phyloP scores from a whole-genome alignment of 2,329 filamentous ascomycete species.

The Alternaria arbusti region DNA sequence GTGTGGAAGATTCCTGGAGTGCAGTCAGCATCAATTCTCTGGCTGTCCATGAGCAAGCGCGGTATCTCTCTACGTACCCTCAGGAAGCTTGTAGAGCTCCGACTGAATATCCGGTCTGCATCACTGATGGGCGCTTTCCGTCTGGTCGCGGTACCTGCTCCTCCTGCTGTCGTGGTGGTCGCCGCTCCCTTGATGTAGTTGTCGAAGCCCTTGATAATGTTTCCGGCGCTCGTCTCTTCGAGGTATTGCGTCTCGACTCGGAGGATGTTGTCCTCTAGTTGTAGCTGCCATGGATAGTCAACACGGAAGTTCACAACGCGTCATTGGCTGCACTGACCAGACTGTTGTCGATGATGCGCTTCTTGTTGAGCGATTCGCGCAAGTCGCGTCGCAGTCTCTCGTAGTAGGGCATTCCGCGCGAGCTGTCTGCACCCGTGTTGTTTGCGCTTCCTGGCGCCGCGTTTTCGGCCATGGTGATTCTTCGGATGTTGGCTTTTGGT shows the following conservation, averaged over 20 bases:
- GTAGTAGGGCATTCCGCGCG: conserved; percentile 68
- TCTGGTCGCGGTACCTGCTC: conserved; percentile 56
- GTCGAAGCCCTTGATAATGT: conserved; percentile 97
- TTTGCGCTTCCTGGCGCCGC: conserved; percentile 47
- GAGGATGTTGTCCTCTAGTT: conserved; percentile 80
- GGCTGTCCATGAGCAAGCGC: background rate
- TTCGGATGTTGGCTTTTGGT: background rate
- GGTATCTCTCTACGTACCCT: conserved; percentile 35
- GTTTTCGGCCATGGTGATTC: conserved; percentile 57
- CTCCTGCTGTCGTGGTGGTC: conserved; percentile 59
- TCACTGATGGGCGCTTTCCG: conserved; percentile 69
- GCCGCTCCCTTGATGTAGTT: conserved; percentile 91
- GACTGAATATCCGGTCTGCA: conserved; percentile 73
- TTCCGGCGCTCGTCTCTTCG: conserved; percentile 82
- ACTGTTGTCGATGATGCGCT: conserved; percentile 66
- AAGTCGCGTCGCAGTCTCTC: conserved; percentile 73
- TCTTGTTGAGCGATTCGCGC: conserved; percentile 70
- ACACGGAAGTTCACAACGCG: conserved; percentile 11
- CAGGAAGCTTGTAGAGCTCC: conserved; percentile 50
- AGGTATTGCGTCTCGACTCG: conserved; percentile 87
- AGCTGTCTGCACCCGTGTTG: conserved; percentile 52
- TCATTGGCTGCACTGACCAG: conserved; percentile 53
- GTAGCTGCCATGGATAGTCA: conserved; percentile 51
- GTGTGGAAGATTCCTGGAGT: conserved; percentile 48
- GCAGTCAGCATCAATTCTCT: conserved; percentile 18